phyloP scores from a whole-genome alignment of 1,284 basidiomycete species.

The Moesziomyces aphidis region DNA sequence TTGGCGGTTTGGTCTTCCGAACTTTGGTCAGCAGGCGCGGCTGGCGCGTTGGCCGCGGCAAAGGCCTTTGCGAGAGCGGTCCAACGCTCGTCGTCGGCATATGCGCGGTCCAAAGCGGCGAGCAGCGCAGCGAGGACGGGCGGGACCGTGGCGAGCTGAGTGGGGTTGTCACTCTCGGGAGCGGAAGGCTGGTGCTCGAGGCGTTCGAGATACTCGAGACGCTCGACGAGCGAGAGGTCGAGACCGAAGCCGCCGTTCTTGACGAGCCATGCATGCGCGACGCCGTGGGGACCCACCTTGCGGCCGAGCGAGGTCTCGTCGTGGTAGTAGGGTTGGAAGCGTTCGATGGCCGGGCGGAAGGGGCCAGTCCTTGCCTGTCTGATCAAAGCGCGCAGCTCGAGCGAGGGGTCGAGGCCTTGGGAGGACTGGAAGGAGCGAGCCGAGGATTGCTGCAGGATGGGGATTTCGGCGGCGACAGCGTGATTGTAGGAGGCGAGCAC shows the following conservation, averaged over 20 bases:
- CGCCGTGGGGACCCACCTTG: constrained; percentile 25
- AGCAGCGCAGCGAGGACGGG: constrained; percentile 80
- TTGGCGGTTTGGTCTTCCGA: background rate
- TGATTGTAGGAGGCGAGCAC: constrained; percentile 52
- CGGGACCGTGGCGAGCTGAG: constrained; percentile 71
- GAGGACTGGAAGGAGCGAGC: constrained; percentile 32
- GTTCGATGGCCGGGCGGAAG: constrained; percentile 58
- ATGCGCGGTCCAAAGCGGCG: constrained; percentile 75
- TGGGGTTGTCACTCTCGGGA: background rate
- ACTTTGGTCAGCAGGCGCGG: background rate
- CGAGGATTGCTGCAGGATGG: constrained; percentile 35
- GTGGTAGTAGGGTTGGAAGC: constrained; percentile 66
- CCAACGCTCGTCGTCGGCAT: constrained; percentile 71
- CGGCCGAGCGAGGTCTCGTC: constrained; percentile 56
- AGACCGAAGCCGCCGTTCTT: constrained; percentile 64
- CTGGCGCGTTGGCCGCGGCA: background rate
- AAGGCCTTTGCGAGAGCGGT: constrained; percentile 13
- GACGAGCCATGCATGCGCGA: constrained; percentile 34
- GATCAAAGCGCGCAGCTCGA: constrained; percentile 52
- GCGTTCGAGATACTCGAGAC: constrained; percentile 48
- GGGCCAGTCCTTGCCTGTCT: constrained; percentile 53
- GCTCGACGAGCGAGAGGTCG: constrained; percentile 51
- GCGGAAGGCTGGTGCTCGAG: constrained; percentile 29
- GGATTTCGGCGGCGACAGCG: constrained; percentile 26
- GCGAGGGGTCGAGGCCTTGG: constrained; percentile 27